Percentiles rank a stretch among this genome's conserved stretches.
These are phyloP conservation scores for Collybia sp. DNA, from an alignment of 768 basidiomycete genomes.

Conservation along the genomic window DNA sequence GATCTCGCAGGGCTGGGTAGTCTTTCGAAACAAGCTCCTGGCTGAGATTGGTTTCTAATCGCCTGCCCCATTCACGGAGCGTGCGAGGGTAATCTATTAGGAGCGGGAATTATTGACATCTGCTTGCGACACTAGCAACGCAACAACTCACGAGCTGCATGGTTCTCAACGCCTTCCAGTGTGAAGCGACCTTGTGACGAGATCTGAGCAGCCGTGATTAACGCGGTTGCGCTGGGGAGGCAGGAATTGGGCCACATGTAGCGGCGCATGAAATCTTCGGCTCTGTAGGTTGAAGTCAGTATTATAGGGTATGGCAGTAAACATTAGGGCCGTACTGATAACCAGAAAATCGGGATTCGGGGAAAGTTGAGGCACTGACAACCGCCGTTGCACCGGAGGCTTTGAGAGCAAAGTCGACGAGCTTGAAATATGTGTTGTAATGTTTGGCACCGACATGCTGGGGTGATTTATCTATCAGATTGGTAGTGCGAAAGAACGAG, in stretches of 20 bases:
- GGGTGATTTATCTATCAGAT: constrained; percentile 20
- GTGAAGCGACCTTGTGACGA: constrained; percentile 75
- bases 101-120: constrained; percentile 1
- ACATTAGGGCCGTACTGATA: constrained; percentile 54
- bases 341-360: constrained; percentile 59
- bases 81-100: constrained; percentile 78
- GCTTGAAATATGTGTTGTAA: constrained; percentile 70
- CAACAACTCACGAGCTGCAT: constrained; percentile 60
- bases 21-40: constrained; percentile 54
- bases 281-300: constrained; percentile 25
- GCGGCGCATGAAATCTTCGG: constrained; percentile 81
- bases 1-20: constrained; percentile 55
- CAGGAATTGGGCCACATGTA: constrained; percentile 92
- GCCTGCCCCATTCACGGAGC: constrained; percentile 84
- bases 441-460: constrained; percentile 51
- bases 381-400: constrained; percentile 62
- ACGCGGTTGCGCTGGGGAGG: constrained; percentile 80
- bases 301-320: constrained; percentile 4
- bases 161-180: constrained; percentile 81
- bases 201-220: constrained; percentile 66
- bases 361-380: constrained; percentile 66
- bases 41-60: constrained; percentile 62
- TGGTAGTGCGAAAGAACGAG: constrained; percentile 35
- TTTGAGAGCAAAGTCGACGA: constrained; percentile 77
- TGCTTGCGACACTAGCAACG: constrained; percentile 9